phyloP scores from a whole-genome alignment of 805 yeast species.

The Lachancea cidri region DNA sequence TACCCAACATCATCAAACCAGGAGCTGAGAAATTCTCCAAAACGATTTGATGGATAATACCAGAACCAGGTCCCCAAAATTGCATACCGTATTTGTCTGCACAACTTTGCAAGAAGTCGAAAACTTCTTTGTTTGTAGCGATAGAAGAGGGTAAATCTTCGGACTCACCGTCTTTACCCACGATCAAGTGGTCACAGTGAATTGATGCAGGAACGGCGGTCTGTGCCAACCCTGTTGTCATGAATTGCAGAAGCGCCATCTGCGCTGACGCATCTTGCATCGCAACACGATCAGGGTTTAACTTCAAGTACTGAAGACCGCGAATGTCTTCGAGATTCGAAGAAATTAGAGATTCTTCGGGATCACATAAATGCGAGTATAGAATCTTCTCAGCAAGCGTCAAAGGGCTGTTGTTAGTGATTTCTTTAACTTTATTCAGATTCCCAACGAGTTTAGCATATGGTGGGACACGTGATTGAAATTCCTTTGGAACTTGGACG shows the following conservation, averaged over 20 bases:
- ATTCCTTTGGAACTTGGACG: constrained; percentile 52
- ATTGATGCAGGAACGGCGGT: constrained; percentile 94
- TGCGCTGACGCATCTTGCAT: constrained; percentile 99
- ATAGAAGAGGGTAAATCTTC: constrained; percentile 77
- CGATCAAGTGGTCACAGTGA: constrained; percentile 97
- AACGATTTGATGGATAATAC: constrained; percentile 96
- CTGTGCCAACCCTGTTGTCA: constrained; percentile 87
- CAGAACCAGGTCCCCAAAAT: constrained; percentile 99
- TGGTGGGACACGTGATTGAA: constrained; percentile 76
- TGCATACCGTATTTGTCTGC: constrained; percentile 94
- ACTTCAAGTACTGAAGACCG: constrained; percentile 86
- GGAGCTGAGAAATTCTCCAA: constrained; percentile 96
- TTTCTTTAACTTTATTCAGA: constrained; percentile 54
- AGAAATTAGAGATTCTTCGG: constrained; percentile 70
- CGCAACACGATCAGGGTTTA: constrained; percentile 96
- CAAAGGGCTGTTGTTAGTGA: constrained; percentile 67
- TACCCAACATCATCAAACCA: constrained; percentile 94
- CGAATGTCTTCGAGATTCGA: constrained; percentile 54
- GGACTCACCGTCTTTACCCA: constrained; percentile 90
- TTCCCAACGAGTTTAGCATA: constrained; percentile 68
- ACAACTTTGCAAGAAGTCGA: constrained; percentile 88
- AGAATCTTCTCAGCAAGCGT: constrained; percentile 93
- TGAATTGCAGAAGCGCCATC: constrained; percentile 96
- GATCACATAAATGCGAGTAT: constrained; percentile 86
- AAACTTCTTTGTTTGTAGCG: constrained; percentile 87